phyloP scores from a whole-genome alignment of 768 basidiomycete genomes.

The Pleurotus citrinopileatus region DNA sequence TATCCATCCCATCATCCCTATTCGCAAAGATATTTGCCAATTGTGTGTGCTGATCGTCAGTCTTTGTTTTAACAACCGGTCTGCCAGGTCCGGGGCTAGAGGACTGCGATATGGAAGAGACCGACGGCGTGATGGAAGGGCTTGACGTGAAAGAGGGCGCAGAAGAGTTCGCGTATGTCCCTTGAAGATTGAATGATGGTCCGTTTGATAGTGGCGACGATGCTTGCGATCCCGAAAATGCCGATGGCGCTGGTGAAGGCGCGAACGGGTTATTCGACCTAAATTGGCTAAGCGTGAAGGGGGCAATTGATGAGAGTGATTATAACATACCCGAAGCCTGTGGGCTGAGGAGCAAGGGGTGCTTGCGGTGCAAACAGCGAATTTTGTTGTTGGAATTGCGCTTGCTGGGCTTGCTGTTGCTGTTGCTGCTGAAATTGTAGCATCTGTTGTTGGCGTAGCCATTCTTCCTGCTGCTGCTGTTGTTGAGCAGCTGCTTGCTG shows the following conservation, averaged over 20 bases:
- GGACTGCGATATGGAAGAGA: constrained; percentile 12
- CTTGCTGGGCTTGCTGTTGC: constrained; percentile 44
- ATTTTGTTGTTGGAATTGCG: constrained; percentile 32
- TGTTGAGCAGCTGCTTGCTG: constrained; percentile 52
- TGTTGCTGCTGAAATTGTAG: constrained; percentile 53
- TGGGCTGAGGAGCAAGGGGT: constrained; percentile 55
- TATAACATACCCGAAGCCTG: constrained; percentile 66
- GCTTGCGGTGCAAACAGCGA: constrained; percentile 42
- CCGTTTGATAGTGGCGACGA: constrained; percentile 22
- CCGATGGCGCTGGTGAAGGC: constrained; percentile 32
- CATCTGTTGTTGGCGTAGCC: constrained; percentile 40
- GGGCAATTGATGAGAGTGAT: not conserved
- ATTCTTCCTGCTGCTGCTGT: constrained; percentile 44
- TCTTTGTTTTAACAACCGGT: constrained; percentile 17
- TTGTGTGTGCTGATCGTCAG: constrained; percentile 67
- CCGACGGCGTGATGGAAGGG: constrained; percentile 40
- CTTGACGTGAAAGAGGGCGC: constrained; percentile 41
- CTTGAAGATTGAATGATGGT: constrained; percentile 65
- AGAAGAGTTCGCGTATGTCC: constrained; percentile 62
- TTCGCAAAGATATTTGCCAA: constrained; percentile 85
- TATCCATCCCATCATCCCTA: constrained; percentile 90
- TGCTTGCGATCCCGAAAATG: constrained; percentile 22
- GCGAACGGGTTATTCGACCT: constrained; percentile 98
- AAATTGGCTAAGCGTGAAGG: constrained; percentile 19
- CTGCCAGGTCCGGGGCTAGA: constrained; percentile 11